Percentiles rank a stretch among this genome's conserved stretches.
These are phyloP conservation scores for Nelumbo lutea DNA, from an alignment of 164 flowering plant genomes.

Conservation along the genomic window DNA sequence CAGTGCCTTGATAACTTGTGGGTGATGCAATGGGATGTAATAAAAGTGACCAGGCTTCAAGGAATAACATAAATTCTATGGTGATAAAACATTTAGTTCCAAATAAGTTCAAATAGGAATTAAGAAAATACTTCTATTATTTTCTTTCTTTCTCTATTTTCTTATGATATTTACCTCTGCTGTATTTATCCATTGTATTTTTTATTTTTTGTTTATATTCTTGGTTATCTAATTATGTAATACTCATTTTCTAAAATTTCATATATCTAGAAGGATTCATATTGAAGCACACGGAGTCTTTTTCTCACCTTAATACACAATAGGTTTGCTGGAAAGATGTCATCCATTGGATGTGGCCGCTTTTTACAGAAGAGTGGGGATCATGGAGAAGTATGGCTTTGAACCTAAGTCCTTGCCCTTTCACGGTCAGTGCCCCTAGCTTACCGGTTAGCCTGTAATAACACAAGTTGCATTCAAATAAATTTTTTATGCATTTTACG, in stretches of 20 bases:
- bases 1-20: too few species aligned
- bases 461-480: too few species aligned
- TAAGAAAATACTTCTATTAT: neutral
- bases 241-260: conserved; percentile 3
- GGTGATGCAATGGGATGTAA: too few species aligned
- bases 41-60: too few species aligned
- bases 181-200: neutral
- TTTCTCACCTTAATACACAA: conserved; percentile 14
- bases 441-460: too few species aligned
- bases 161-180: neutral
- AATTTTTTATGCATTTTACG: too few species aligned
- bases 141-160: neutral
- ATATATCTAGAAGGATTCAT: conserved; percentile 4
- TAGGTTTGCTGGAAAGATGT: conserved; percentile 91
- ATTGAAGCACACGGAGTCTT: conserved; percentile 1
- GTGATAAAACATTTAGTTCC: too few species aligned
- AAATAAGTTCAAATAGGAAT: too few species aligned
- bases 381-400: conserved; percentile 64
- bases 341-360: conserved; percentile 99
- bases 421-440: conserved; percentile 45
- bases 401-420: conserved; percentile 68
- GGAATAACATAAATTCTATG: too few species aligned
- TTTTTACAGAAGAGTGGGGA: conserved; percentile 86
- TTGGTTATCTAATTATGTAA: neutral
- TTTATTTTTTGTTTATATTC: neutral